Conservation (phyloP, 805 yeast genomes). For the Nakazawaea ambrosiae region DNA sequence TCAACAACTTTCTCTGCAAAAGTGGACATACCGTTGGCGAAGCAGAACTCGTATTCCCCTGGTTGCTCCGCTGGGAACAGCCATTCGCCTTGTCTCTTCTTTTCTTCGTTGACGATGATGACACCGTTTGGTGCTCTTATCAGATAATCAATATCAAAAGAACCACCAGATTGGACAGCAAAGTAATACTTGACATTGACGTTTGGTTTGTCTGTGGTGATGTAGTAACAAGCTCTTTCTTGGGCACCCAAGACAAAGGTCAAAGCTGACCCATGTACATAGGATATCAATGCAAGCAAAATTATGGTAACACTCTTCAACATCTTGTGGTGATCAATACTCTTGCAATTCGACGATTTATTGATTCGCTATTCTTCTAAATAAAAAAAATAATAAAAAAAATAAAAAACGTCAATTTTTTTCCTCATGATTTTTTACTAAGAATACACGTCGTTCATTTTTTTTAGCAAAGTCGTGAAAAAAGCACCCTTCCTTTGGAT, state of each 20-base stretch:
- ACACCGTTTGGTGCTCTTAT: conserved; percentile 52
- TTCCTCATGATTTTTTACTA: too few species aligned
- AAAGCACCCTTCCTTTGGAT: too few species aligned
- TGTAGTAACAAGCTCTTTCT: conserved; percentile 65
- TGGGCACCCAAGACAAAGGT: conserved; percentile 73
- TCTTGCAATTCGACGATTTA: background rate
- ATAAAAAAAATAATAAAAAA: background rate
- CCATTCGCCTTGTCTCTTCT: conserved; percentile 77
- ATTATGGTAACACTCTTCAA: background rate
- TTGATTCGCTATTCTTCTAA: background rate
- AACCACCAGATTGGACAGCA: conserved; percentile 78
- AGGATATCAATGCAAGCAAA: conserved; percentile 13
- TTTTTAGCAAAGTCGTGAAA: too few species aligned
- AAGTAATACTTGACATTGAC: conserved; percentile 68
- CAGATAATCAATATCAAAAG: conserved; percentile 72
- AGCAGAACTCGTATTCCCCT: conserved; percentile 89
- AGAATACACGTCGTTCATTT: too few species aligned
- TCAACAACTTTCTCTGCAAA: conserved; percentile 79
- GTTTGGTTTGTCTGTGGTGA: conserved; percentile 53
- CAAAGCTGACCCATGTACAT: conserved; percentile 48
- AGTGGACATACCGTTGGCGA: conserved; percentile 74
- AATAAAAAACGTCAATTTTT: too few species aligned
- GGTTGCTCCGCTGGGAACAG: conserved; percentile 51
- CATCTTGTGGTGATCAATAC: background rate
- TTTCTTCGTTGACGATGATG: conserved; percentile 44